Evolutionary conservation across 164 flowering plant genomes (phyloP), one percentile per base, ranked within the genome.

Genomic region (Cinnamomum chago): DNA sequence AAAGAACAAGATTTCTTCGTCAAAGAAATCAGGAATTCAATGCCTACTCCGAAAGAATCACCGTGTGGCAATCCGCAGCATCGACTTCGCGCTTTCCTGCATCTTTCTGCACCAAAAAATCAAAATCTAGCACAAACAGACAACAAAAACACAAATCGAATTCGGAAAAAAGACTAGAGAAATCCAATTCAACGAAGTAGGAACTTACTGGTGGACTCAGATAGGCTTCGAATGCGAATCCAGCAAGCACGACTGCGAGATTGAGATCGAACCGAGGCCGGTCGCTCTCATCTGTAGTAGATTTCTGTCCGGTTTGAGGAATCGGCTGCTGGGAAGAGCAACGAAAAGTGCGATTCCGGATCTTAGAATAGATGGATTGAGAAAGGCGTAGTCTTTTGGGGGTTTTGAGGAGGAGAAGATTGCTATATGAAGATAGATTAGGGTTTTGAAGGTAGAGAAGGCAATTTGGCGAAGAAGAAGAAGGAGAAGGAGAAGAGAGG

Each of bases 221-320:
- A 72, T 95, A 95, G 35, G 99, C 99, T 79, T 95, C 99, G 75
- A 95, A 95, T 0, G 99, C 95, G 74, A 95, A 95, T 58, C 99
- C 99, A 68, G 99, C 97, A 17, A 95, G 93, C 65, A 95, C 79
- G 12, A 95, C 97, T 7, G 99, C 99, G 71, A 95, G 92, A 79
- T 90, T 91, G 77, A 93, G 86, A 80, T 95, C 97, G 70, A 95
- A 95, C 4, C 88, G 84, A 47, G 93, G 92, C 58, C 93, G 82
- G 58, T 86, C 88, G 64, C 10, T 76, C 51, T 65, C 71, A 58
- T 51, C 84, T 67, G 76, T 79, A 14, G 22, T 50, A 12, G 73
- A 27, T 65, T 50, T 55, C 60, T 55, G 65, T 52, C 80, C 85
- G 9, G 70, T 70, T n/a, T 55, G 62, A 27, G 77, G 65, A 71